Evolutionary conservation across 371 early-diverging fungal genomes (phyloP), one percentile per base, ranked within the genome.

Genomic region (Capniomyces stellatus): DNA sequence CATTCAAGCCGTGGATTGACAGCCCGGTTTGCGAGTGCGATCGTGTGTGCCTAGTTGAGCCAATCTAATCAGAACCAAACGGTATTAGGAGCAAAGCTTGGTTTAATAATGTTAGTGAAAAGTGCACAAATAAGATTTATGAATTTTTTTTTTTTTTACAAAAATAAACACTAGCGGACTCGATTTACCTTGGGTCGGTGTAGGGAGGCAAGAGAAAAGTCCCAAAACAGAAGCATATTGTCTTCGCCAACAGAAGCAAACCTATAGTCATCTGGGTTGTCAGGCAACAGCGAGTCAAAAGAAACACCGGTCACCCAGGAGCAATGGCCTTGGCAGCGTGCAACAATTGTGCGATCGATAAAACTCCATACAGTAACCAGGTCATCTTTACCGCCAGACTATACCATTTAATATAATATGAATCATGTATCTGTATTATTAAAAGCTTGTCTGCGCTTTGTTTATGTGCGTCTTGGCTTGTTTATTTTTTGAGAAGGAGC

Each of bases 321-420:
- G 42, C 78, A 76, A 64, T 98, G 98, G 1, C 94, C 97, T 58
- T 85, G 84, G 62, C 92, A 89, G 19, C 95, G 70, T 1, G 92
- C 92, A 0, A 89, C 75, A 22, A 89, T 75, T 10, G 77, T 67
- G 35, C 75, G 76, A 35, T 79, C 89, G 53, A 68, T 74, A 62
- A 77, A 80, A 48, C 82, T 76, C 92, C 92, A 98, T 1, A 98
- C 75, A 1, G 90, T 83, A 13, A 97, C 78, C 10, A 91, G 63
- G 64, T 98, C 97, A 67, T 98, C 99, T 61, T 98, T 92, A 0
- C 94, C 90, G 10, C 97, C 87, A 0, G 82, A 76, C 76, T 74
- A 39, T 64, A n/a, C n/a, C n/a, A n/a, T n/a, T n/a, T n/a, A n/a
- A n/a, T n/a, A 79, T 64, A 87, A n/a, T n/a, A n/a, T n/a, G n/a